Evolutionary conservation across 2,329 filamentous ascomycete genomes (phyloP).

Genomic region (Niveomyces coronatus): DNA sequence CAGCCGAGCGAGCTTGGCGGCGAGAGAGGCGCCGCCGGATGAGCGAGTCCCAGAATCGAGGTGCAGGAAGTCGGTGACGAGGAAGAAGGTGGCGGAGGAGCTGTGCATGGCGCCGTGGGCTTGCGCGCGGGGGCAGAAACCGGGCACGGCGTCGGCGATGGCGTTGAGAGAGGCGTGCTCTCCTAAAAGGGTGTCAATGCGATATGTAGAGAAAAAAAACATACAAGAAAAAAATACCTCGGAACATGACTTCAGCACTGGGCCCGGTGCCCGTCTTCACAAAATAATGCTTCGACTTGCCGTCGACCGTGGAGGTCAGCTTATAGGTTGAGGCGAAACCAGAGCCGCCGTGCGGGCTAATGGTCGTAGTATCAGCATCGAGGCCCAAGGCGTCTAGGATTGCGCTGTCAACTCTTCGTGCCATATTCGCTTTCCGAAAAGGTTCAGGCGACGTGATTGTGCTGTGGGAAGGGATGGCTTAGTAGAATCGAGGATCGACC

Average conservation of each 20-base stretch:
- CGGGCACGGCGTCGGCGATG: slow-evolving; percentile 60
- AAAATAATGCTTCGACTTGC: slow-evolving; percentile 49
- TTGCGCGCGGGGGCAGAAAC: slow-evolving; percentile 65
- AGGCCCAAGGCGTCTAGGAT: slow-evolving; percentile 51
- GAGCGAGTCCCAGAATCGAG: slow-evolving; percentile 34
- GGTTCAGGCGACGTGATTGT: no score
- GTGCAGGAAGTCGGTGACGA: slow-evolving; percentile 74
- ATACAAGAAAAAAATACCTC: slow-evolving; percentile 32
- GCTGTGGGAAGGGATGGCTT: no score
- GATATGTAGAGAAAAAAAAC: background rate
- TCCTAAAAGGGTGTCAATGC: slow-evolving; percentile 36
- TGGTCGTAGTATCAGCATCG: slow-evolving; percentile 40
- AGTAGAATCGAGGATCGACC: background rate
- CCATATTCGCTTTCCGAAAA: slow-evolving; percentile 22
- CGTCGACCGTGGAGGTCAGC: slow-evolving; percentile 34
- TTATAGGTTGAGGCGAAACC: slow-evolving; percentile 61
- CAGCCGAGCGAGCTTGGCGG: slow-evolving; percentile 65
- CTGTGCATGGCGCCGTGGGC: slow-evolving; percentile 56
- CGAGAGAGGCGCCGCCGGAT: slow-evolving; percentile 45
- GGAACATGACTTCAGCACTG: slow-evolving; percentile 58
- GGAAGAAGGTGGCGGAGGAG: slow-evolving; percentile 37
- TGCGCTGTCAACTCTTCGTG: slow-evolving; percentile 47
- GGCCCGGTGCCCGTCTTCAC: slow-evolving; percentile 58
- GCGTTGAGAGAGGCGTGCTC: slow-evolving; percentile 80
- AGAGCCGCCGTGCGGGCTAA: slow-evolving; percentile 53